A percentile compares a stretch with the other conserved stretches of the same genome.
Conservation (phyloP, 441 rosid species). For the Populus hybrid region DNA sequence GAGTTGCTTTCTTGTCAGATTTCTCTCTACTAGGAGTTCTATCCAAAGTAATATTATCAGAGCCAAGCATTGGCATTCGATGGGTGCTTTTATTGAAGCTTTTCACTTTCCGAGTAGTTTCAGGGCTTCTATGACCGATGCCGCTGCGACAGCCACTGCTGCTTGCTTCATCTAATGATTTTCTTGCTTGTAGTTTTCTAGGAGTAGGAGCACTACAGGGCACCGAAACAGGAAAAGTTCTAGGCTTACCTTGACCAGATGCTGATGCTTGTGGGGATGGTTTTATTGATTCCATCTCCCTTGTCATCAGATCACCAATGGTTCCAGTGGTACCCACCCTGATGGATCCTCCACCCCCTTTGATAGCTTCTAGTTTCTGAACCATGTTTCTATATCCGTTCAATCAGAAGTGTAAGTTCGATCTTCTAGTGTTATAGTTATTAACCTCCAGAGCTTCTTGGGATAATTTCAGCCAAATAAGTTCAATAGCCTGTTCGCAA, state of each 20-base stretch:
- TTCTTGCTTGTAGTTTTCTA: conserved; percentile 51
- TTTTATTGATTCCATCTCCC: conserved; percentile 65
- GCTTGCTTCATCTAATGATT: conserved; percentile 72
- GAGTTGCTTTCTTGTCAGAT: conserved; percentile 51
- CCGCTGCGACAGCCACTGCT: conserved; percentile 44
- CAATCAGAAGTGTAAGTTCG: background rate
- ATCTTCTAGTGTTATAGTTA: background rate
- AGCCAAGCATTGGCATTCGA: conserved; percentile 61
- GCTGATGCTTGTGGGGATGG: conserved; percentile 43
- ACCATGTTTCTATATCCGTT: conserved; percentile 42
- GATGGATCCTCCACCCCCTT: conserved; percentile 79
- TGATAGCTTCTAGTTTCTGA: conserved; percentile 70
- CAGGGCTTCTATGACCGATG: conserved; percentile 23
- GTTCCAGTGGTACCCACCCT: conserved; percentile 83
- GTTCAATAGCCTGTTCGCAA: conserved; percentile 14
- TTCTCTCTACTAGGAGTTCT: conserved; percentile 57
- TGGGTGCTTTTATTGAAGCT: conserved; percentile 40
- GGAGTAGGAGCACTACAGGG: conserved; percentile 49
- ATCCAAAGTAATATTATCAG: conserved; percentile 48
- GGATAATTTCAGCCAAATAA: background rate
- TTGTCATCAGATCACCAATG: conserved; percentile 68
- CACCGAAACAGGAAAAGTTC: conserved; percentile 43
- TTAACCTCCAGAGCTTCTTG: conserved; percentile 13
- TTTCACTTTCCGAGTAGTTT: conserved; percentile 42
- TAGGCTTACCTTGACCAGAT: conserved; percentile 32